phyloP scores from a whole-genome alignment of 1,139 yeast genomes.

The Saccharomyces hybrid region DNA sequence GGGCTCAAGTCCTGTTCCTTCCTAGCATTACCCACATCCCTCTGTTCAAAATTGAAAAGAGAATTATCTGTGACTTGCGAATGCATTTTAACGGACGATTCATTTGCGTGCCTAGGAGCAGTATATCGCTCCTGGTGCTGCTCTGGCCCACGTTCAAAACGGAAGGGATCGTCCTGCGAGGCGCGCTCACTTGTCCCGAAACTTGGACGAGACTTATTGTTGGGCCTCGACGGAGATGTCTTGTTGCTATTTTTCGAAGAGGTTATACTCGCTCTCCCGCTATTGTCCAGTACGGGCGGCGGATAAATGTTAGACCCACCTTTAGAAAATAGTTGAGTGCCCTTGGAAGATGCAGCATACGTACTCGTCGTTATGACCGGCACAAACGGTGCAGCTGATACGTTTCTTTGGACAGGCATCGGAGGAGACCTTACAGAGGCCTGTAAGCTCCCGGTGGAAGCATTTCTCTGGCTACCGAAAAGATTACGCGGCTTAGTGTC shows the following conservation, averaged over 20 bases:
- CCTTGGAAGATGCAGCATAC: neutral
- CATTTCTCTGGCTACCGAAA: constrained; percentile 6
- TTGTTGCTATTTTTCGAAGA: neutral
- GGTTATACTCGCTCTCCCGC: neutral
- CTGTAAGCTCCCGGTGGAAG: constrained; percentile 6
- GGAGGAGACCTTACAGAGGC: constrained; percentile 1
- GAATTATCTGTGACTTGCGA: neutral
- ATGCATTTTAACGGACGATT: neutral
- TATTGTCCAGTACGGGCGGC: neutral
- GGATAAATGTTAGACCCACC: neutral
- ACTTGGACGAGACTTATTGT: neutral
- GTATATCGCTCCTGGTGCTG: neutral
- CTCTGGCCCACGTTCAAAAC: neutral
- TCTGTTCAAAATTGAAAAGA: constrained; percentile 4
- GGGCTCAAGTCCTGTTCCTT: constrained; percentile 18
- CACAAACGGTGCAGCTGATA: neutral
- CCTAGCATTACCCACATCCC: neutral
- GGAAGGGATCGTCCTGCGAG: neutral
- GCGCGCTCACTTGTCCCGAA: neutral
- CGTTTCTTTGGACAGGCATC: constrained; percentile 4
- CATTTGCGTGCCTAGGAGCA: neutral
- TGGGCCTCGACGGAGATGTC: neutral
- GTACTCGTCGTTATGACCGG: neutral
- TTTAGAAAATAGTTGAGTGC: neutral
- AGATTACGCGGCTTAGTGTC: constrained; percentile 31